Evolutionary conservation across 257 asterid species (phyloP).

Genomic region (Anisodus tanguticus): DNA sequence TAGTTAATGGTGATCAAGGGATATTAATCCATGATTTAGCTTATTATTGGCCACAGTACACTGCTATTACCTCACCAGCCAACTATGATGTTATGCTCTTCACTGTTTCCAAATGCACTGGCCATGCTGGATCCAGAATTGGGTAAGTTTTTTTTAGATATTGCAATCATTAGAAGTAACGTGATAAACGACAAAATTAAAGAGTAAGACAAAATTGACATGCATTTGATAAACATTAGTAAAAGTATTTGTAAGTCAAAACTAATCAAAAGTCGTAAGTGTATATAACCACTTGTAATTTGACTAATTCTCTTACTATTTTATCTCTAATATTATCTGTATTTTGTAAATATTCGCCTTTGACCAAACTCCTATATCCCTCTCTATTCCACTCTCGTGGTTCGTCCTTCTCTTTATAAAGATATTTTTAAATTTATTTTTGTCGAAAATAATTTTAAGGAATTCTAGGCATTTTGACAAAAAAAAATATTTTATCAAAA

Average conservation of each 20-base stretch:
- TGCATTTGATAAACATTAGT: background rate
- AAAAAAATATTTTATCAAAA: no score
- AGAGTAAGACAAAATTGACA: background rate
- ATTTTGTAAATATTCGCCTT: no score
- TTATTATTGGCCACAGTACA: constrained; percentile 93
- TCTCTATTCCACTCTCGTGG: background rate
- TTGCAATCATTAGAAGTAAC: background rate
- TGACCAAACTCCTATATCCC: no score
- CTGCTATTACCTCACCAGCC: constrained; percentile 65
- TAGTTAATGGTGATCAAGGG: constrained; percentile 57
- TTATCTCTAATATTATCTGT: background rate
- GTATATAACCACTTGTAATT: no score
- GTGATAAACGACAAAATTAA: background rate
- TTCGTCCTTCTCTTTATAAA: background rate
- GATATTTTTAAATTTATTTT: no score
- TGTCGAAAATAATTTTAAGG: no score
- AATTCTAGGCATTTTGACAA: no score
- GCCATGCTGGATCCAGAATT: constrained; percentile 91
- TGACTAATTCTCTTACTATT: background rate
- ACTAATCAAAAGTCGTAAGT: background rate
- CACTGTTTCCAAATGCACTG: constrained; percentile 86
- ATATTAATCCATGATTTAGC: constrained; percentile 69
- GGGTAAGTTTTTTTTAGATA: constrained; percentile 50
- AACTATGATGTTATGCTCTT: constrained; percentile 76
- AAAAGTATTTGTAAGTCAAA: no score